Evolutionary conservation across 2,329 filamentous ascomycete species (phyloP), one percentile per base, ranked within the genome.

Genomic region (Colletotrichum cereale): DNA sequence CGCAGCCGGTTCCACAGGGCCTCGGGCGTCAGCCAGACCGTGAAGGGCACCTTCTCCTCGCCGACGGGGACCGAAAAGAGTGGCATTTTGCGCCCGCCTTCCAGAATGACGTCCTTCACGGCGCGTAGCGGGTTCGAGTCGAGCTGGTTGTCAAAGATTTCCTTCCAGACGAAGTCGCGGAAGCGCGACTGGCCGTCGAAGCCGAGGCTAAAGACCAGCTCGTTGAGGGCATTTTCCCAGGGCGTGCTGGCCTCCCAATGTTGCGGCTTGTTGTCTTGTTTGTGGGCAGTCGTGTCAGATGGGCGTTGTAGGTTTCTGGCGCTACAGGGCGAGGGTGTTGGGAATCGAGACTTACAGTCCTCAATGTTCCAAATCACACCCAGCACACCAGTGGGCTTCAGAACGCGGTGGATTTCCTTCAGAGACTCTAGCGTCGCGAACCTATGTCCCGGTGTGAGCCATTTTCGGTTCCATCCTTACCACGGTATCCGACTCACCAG

Each of bases 361-460:
- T 93, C 91, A 71, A 91, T 84, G 75, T 93, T 94, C 92, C 92
- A 94, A 64, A 94, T 90, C 78, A 93, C 80, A 18, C 89, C 92
- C 36, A 94, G 83, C 36, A 84, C 84, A 8, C 87, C 87, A 8
- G 86, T 86, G 0, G 89, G 89, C 76, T 86, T 87, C 58, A 94
- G 80, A 0, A 92, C 86, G 57, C 91, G 87, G 74, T 89, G 86
- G n/a, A 94, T 91, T 75, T 93, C 91, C 56, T 83, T 80, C 36
- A 95, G 81, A 0, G 91, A 84, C 44, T 88, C 85, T 52, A 86
- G 81, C 64, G 86, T 92, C 48, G 91, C 89, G 80, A 94, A 94
- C 92, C 92, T 91, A 60, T 29, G 53, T 71, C 38, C 60, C 26
- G 47, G 31, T 21, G 16, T 40, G 8, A 62, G 44, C 31, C 36